Evolutionary conservation across 2,329 filamentous ascomycete genomes (phyloP), one percentile per base, ranked within the genome.

Genomic region (Fusarium continuum): DNA sequence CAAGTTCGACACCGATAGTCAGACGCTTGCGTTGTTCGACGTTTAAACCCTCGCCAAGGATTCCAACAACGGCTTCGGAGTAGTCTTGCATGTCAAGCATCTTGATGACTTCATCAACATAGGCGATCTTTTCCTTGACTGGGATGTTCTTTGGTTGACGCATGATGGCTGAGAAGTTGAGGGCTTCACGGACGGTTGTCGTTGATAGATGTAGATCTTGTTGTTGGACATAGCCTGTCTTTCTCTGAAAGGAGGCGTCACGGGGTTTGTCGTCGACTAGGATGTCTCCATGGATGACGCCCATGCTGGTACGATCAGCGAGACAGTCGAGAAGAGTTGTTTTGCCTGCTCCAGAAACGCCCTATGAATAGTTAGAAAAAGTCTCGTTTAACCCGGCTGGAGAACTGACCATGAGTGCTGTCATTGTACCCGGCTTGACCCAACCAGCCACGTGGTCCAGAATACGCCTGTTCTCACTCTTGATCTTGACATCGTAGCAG

Each of bases 401-500:
- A 4, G 1, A 2, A 50, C 35, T 0, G 29, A 64, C 90, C 92
- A 96, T 96, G 2, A 95, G 81, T 40, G 91, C 92, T 6, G 92
- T 96, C 58, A 95, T 77, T 14, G 91, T 95, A 39, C 92, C 92
- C 1, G 93, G 92, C 75, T 94, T 93, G 62, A 96, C 91, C 90
- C 91, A 96, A 25, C 92, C 92, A 69, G 94, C 90, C 6, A 96
- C 90, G 55, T 93, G 82, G 65, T 96, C 88, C 32, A 96, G 80
- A 68, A 96, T 89, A 17, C 89, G 85, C 9, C 91, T 83, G 1
- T 82, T 78, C 65, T 93, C 86, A 8, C 81, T 82, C 78, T 93
- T 94, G 75, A 95, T 91, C 72, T 90, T 88, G 74, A 86, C 79
- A 44, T 86, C 81, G 64, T 83, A 96, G 76, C 88, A 91, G 0